Evolutionary conservation across 768 basidiomycete species (phyloP).

Genomic region (Boletus rubroflammeus): DNA sequence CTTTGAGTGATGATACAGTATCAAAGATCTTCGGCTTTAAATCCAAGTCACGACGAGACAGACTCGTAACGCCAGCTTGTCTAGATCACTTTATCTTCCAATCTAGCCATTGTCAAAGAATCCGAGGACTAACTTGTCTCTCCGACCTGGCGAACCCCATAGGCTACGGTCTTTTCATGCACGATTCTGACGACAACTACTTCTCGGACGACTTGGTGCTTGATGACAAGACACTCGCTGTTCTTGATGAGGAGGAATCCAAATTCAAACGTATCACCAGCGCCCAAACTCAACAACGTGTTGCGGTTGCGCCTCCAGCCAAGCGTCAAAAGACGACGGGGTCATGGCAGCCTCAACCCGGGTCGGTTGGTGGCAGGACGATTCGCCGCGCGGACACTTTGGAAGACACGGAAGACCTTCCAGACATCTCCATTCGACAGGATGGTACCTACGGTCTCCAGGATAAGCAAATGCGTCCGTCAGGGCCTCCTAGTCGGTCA

Average conservation of each 20-base stretch:
- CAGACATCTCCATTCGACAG: constrained; percentile 57
- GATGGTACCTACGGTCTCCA: constrained; percentile 56
- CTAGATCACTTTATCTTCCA: background rate
- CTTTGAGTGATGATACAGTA: background rate
- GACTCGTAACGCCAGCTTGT: background rate
- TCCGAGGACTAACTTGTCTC: background rate
- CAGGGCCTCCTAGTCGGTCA: constrained; percentile 10
- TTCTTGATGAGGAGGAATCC: constrained; percentile 57
- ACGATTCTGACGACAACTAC: constrained; percentile 67
- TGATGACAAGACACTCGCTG: constrained; percentile 58
- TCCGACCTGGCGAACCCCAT: background rate
- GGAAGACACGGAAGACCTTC: constrained; percentile 50
- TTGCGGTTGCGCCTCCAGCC: constrained; percentile 36
- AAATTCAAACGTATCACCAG: constrained; percentile 28
- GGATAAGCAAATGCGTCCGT: constrained; percentile 17
- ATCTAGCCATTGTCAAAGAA: background rate
- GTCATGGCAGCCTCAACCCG: constrained; percentile 44
- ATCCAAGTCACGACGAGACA: background rate
- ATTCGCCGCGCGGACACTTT: constrained; percentile 23
- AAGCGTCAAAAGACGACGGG: constrained; percentile 56
- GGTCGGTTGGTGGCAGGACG: constrained; percentile 22
- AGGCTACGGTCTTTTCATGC: constrained; percentile 42
- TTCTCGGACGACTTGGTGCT: constrained; percentile 60
- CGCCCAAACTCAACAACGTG: constrained; percentile 24
- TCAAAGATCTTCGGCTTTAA: no score